These are phyloP conservation scores for Cadophora sp. DNA, from an alignment of 2,329 filamentous ascomycete genomes.

Conservation along the genomic window DNA sequence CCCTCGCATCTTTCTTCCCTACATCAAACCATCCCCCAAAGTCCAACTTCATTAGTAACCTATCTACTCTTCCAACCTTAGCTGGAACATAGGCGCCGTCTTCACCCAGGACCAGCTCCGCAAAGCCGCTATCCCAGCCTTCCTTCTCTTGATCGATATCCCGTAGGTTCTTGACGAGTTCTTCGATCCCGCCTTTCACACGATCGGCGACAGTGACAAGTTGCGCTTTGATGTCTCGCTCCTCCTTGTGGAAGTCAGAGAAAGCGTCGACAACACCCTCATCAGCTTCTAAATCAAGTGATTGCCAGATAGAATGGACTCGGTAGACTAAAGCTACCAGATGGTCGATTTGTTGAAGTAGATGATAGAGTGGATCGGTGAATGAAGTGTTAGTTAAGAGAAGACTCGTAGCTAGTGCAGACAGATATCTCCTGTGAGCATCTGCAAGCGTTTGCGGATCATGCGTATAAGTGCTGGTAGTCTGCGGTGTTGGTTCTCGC, in stretches of 20 bases:
- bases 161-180: constrained; percentile 60
- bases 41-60: constrained; percentile 90
- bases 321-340: constrained; percentile 79
- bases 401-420: constrained; percentile 68
- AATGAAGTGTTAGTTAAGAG: constrained; percentile 70
- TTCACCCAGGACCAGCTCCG: constrained; percentile 47
- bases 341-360: constrained; percentile 79
- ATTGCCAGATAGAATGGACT: constrained; percentile 77
- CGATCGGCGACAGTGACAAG: constrained; percentile 67
- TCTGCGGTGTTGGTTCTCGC: constrained; percentile 32
- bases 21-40: constrained; percentile 47
- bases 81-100: constrained; percentile 69
- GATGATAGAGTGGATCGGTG: constrained; percentile 68
- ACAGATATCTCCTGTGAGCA: constrained; percentile 80
- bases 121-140: constrained; percentile 46
- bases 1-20: constrained; percentile 21
- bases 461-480: constrained; percentile 52
- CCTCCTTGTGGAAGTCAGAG: constrained; percentile 74
- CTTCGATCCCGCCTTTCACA: constrained; percentile 72
- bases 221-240: constrained; percentile 69
- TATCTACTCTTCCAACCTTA: constrained; percentile 80
- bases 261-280: constrained; percentile 81
- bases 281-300: constrained; percentile 81
- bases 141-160: constrained; percentile 57
- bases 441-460: constrained; percentile 86